A percentile compares a stretch with the other conserved stretches of the same genome.
Evolutionary conservation across 2,329 filamentous ascomycete genomes (phyloP).

Genomic region (Aspergillus sp.): DNA sequence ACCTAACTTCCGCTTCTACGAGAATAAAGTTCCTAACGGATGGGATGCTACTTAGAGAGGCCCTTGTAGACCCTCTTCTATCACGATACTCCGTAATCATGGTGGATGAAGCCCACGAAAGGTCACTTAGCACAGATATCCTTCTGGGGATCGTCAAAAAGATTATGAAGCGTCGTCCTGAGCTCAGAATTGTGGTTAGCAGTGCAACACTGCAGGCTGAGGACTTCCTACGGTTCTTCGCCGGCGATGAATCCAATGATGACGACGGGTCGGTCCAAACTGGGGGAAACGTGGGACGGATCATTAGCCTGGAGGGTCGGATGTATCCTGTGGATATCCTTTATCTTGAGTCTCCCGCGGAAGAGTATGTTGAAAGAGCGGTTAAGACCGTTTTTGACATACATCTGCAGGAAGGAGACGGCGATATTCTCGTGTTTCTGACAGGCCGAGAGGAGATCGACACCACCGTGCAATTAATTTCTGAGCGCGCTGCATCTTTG

Average conservation of each 20-base stretch:
- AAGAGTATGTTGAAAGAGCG: slow-evolving; percentile 83
- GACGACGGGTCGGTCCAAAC: slow-evolving; percentile 33
- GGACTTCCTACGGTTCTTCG: slow-evolving; percentile 78
- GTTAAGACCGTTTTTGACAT: slow-evolving; percentile 85
- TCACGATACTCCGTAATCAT: slow-evolving; percentile 94
- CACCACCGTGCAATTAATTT: slow-evolving; percentile 72
- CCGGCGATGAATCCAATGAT: slow-evolving; percentile 42
- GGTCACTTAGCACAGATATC: slow-evolving; percentile 89
- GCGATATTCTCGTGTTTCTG: slow-evolving; percentile 87
- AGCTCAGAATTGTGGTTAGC: slow-evolving; percentile 84
- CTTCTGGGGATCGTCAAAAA: slow-evolving; percentile 89
- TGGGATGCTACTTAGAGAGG: slow-evolving; percentile 85
- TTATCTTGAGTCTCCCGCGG: slow-evolving; percentile 73
- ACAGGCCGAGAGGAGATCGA: slow-evolving; percentile 95
- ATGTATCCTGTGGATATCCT: slow-evolving; percentile 86
- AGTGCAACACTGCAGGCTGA: slow-evolving; percentile 92
- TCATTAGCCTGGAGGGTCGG: slow-evolving; percentile 83
- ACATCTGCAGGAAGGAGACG: slow-evolving; percentile 73
- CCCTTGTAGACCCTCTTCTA: slow-evolving; percentile 85
- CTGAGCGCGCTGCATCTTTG: slow-evolving; percentile 67
- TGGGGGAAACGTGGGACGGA: slow-evolving; percentile 55
- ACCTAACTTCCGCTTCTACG: slow-evolving; percentile 81
- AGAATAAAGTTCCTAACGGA: slow-evolving; percentile 95
- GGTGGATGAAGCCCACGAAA: slow-evolving; percentile 95
- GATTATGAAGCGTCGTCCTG: slow-evolving; percentile 74